Base-by-base conservation (phyloP, 2,329 filamentous ascomycete species). In the Rhynchosporium secalis region DNA sequence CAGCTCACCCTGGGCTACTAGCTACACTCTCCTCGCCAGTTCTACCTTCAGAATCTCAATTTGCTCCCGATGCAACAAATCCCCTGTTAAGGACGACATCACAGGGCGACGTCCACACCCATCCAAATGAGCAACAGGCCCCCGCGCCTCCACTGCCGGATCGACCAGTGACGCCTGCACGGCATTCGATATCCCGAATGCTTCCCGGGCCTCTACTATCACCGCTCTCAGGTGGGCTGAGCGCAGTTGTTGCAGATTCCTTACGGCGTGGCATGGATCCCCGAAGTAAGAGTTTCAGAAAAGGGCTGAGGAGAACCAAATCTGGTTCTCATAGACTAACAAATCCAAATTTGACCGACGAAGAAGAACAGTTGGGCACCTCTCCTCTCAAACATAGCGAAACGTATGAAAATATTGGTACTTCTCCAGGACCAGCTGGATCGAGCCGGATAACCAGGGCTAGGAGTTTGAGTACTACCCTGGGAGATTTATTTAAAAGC, bases 161-260 rank as follows among this genome's bases (percentile, higher is more conserved):
- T 9, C 66, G 69, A 41, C 73, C 78, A 29, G 69, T 76, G n/a
- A 76, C 76, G 13, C 75, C 75, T 8, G 76, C 73, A 28, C 78
- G 80, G 52, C 78, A 79, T 66, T 81, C 81, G 0, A 77, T 84
- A 20, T 78, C 78, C 3, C 70, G 75, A 28, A 82, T 89, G 43
- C 78, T 84, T 3, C 82, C 82, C 3, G 83, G 83, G 0, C 82
- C 84, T 5, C 75, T 89, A 4, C 79, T 86, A 1, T 82, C 82
- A 36, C 85, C 87, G 0, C 76, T 89, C 1, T 86, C 82, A 2
- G 82, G 80, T 1, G 82, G 82, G 0, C 77, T 90, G 15, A 84
- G 80, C 70, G 86, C 83, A 1, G 82, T 89, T 54, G 84, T 89
- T 5, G 86, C 86, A 8, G 86, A 89, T 66, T 81, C 85, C 28